Percentiles rank a stretch among this genome's conserved stretches.
phyloP scores from a whole-genome alignment of 768 basidiomycete genomes.

The Crepidotus variabilis region DNA sequence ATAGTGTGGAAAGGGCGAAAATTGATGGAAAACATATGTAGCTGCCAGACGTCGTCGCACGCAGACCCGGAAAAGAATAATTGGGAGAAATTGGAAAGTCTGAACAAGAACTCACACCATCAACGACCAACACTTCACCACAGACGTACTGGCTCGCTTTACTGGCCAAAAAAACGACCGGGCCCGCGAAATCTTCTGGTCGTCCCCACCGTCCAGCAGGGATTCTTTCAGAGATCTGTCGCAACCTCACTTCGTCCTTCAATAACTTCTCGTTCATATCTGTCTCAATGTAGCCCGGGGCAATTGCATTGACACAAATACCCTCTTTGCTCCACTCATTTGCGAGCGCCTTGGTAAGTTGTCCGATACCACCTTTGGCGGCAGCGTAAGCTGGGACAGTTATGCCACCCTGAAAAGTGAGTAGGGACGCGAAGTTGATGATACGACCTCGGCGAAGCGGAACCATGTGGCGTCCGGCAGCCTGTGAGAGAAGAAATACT shows the following conservation, averaged over 20 bases:
- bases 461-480: conserved; percentile 90
- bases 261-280: conserved; percentile 69
- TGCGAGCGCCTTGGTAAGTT: conserved; percentile 83
- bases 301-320: conserved; percentile 85
- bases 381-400: conserved; percentile 91
- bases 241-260: conserved; percentile 55
- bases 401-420: conserved; percentile 58
- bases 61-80: not conserved
- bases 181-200: conserved; percentile 72
- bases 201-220: conserved; percentile 70
- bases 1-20: no score
- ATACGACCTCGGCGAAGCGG: conserved; percentile 62
- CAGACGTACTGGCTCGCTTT: conserved; percentile 67
- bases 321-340: conserved; percentile 93
- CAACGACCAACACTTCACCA: conserved; percentile 68
- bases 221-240: conserved; percentile 73
- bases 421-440: conserved; percentile 67
- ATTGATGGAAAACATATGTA: no score
- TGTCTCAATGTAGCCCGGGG: conserved; percentile 85
- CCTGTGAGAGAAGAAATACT: conserved; percentile 79
- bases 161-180: conserved; percentile 67
- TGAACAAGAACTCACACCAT: conserved; percentile 46
- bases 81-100: conserved; percentile 5
- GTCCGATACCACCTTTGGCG: conserved; percentile 84
- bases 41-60: no score